Percentiles rank a stretch among this genome's conserved stretches.
Evolutionary conservation across 2,329 filamentous ascomycete species (phyloP).

Genomic region (Cercospora sp.): DNA sequence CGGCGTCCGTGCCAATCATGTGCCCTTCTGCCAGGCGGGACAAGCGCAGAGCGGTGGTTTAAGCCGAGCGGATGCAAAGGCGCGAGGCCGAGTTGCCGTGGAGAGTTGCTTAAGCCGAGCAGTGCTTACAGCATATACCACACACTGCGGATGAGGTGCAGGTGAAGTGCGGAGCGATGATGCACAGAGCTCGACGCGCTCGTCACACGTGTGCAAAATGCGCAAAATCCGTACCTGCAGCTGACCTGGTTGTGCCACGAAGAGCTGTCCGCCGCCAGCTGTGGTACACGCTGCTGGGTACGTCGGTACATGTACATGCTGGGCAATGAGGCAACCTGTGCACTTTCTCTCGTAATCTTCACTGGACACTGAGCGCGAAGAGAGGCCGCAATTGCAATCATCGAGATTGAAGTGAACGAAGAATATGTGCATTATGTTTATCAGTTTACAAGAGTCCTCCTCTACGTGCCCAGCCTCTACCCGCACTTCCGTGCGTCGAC

Average conservation of each 20-base stretch:
- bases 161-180: not conserved
- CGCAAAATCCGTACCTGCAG: slow-evolving; percentile 3
- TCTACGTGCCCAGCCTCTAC: not conserved
- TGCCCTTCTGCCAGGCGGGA: not conserved
- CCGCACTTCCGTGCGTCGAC: not conserved
- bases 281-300: not conserved
- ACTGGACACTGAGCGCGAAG: not conserved
- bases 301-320: not conserved
- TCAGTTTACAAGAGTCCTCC: not conserved
- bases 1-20: slow-evolving; percentile 6
- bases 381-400: not conserved
- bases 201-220: not conserved
- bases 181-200: not conserved
- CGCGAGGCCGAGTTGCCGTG: not conserved
- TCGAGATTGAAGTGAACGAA: not conserved
- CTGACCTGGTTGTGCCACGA: not conserved
- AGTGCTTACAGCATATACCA: not conserved
- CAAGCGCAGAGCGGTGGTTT: not conserved
- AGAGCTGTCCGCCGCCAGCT: not conserved
- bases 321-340: not conserved
- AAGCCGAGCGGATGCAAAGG: slow-evolving; percentile 1
- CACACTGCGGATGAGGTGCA: not conserved
- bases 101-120: not conserved
- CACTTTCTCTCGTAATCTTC: not conserved
- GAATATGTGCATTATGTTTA: not conserved